Evolutionary conservation across 805 yeast genomes (phyloP).

Genomic region (Wickerhamomyces sydowiorum): DNA sequence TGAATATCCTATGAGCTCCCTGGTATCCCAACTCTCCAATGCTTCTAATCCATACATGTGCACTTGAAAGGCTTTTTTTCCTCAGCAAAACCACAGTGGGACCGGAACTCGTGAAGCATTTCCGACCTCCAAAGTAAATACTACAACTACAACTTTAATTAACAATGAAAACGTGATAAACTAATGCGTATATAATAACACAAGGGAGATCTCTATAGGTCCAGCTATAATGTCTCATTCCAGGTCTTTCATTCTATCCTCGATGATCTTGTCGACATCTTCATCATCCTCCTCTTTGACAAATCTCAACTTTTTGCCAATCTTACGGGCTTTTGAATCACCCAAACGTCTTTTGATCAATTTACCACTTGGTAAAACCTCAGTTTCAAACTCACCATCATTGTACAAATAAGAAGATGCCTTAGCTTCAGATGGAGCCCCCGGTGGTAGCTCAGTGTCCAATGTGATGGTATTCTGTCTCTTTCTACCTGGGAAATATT

Average conservation of each 20-base stretch:
- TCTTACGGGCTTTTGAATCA: constrained; percentile 21
- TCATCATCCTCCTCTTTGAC: constrained; percentile 28
- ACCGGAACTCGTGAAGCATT: neutral
- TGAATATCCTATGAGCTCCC: no score
- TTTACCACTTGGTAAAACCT: constrained; percentile 72
- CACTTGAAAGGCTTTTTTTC: neutral
- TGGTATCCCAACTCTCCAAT: no score
- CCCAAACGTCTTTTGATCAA: constrained; percentile 37
- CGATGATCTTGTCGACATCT: constrained; percentile 51
- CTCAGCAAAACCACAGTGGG: neutral
- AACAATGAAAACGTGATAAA: no score
- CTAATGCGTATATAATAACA: no score
- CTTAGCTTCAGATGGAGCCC: constrained; percentile 31
- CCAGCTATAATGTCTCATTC: constrained; percentile 14
- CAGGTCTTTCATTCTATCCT: constrained; percentile 36
- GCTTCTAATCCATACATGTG: neutral
- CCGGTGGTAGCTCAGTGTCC: constrained; percentile 45
- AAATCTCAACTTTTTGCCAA: constrained; percentile 35
- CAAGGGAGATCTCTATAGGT: no score
- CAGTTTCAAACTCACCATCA: constrained; percentile 38
- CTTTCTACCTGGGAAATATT: constrained; percentile 9
- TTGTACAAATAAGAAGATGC: constrained; percentile 19
- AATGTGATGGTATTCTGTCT: constrained; percentile 20
- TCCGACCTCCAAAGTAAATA: no score
- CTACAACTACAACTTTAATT: no score